These are phyloP conservation scores for Fraxinus latifolia DNA, from an alignment of 305 asterid genomes.

Conservation along the genomic window DNA sequence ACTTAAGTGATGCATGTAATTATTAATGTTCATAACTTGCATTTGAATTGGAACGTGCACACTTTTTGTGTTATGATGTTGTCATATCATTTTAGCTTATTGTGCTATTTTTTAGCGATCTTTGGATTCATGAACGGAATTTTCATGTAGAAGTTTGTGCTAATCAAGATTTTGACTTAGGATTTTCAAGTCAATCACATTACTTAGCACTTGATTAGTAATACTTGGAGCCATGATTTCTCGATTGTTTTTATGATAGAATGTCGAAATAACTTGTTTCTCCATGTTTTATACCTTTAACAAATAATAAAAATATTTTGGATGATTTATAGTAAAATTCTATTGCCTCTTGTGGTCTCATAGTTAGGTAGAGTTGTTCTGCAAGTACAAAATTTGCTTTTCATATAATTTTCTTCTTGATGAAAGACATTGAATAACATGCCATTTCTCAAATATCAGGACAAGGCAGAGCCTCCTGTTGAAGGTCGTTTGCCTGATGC, in stretches of 20 bases:
- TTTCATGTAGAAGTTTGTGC: background rate
- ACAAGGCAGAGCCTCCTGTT: conserved; percentile 72
- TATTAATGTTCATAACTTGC: background rate
- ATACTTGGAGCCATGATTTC: background rate
- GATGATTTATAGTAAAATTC: background rate
- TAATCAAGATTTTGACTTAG: background rate
- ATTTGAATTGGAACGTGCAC: background rate
- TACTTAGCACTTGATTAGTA: background rate
- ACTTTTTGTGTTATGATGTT: background rate
- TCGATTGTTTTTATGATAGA: background rate
- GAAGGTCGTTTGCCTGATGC: conserved; percentile 97
- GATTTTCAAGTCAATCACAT: background rate
- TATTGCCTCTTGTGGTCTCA: background rate
- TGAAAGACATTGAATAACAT: background rate
- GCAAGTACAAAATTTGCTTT: background rate
- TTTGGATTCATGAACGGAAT: background rate
- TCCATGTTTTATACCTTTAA: background rate
- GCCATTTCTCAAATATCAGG: conserved; percentile 38
- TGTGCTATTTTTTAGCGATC: background rate
- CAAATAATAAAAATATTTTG: background rate
- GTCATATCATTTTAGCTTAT: background rate
- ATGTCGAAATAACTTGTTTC: background rate
- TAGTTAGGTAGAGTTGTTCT: background rate
- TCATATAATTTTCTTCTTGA: background rate
- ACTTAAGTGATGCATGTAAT: background rate